Conservation (phyloP, 164 flowering plant genomes). For the Liquidambar formosana region DNA sequence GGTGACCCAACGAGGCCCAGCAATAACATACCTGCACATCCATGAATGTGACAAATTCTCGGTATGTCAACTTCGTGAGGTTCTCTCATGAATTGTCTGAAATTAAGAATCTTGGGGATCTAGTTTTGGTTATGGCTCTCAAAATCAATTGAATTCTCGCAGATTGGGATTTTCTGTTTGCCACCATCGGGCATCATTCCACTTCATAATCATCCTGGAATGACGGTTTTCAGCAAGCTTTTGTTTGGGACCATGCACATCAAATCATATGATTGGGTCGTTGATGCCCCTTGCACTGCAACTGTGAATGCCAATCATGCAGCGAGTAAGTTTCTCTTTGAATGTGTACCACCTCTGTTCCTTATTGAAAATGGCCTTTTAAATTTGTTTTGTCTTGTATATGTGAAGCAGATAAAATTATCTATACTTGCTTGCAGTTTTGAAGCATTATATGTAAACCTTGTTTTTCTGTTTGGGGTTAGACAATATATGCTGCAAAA, state of each 20-base stretch:
- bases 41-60: constrained; percentile 56
- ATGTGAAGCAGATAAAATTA: too few species aligned
- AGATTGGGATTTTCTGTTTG: constrained; percentile 90
- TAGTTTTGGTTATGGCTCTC: neutral
- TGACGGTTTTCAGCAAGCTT: constrained; percentile 90
- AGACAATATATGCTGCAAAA: too few species aligned
- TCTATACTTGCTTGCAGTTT: too few species aligned
- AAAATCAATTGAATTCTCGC: constrained; percentile 11
- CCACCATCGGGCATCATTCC: constrained; percentile 79
- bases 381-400: too few species aligned
- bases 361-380: too few species aligned
- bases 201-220: constrained; percentile 89
- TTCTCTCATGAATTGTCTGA: neutral
- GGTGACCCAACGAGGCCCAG: constrained; percentile 19
- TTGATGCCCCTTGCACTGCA: constrained; percentile 21
- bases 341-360: too few species aligned
- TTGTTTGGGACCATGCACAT: constrained; percentile 87
- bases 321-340: constrained; percentile 20
- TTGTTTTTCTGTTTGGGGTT: too few species aligned
- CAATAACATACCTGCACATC: constrained; percentile 54
- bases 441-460: too few species aligned
- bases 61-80: constrained; percentile 31
- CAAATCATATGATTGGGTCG: constrained; percentile 77
- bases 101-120: neutral
- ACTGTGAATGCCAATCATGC: constrained; percentile 11